A percentile compares a stretch with the other conserved stretches of the same genome.
These are phyloP conservation scores for Leccinellum rugosiceps DNA, from an alignment of 768 basidiomycete genomes.

Conservation along the genomic window DNA sequence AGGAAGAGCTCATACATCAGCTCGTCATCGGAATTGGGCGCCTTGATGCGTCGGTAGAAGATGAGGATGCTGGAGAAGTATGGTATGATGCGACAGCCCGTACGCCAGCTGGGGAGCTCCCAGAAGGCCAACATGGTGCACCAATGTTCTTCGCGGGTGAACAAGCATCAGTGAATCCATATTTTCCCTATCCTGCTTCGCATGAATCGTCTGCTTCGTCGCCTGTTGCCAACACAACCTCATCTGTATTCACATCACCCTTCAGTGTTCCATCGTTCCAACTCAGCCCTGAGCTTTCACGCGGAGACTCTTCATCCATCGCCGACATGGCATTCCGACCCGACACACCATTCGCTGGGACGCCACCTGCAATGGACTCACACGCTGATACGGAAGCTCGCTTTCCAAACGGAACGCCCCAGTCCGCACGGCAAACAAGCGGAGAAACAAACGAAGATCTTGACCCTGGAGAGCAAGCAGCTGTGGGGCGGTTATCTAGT, in stretches of 20 bases:
- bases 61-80: constrained; percentile 36
- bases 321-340: constrained; percentile 12
- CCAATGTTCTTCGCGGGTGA: constrained; percentile 9
- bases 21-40: constrained; percentile 89
- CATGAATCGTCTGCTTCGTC: constrained; percentile 28
- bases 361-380: constrained; percentile 5
- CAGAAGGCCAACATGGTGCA: constrained; percentile 14
- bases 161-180: constrained; percentile 40
- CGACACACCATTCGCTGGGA: constrained; percentile 11
- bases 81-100: constrained; percentile 32
- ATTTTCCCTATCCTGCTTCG: constrained; percentile 46
- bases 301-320: constrained; percentile 14
- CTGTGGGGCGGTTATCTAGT: constrained; percentile 82
- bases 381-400: constrained; percentile 8
- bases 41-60: constrained; percentile 43
- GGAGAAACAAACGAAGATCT: constrained; percentile 38
- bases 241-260: constrained; percentile 16
- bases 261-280: constrained; percentile 15
- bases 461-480: constrained; percentile 62
- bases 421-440: constrained; percentile 13
- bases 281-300: constrained; percentile 10
- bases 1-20: constrained; percentile 78
- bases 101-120: constrained; percentile 29
- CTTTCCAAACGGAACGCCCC: constrained; percentile 10
- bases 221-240: constrained; percentile 12